Base-by-base conservation (phyloP, 1,139 yeast genomes). In the Magnusiomyces sp. region DNA sequence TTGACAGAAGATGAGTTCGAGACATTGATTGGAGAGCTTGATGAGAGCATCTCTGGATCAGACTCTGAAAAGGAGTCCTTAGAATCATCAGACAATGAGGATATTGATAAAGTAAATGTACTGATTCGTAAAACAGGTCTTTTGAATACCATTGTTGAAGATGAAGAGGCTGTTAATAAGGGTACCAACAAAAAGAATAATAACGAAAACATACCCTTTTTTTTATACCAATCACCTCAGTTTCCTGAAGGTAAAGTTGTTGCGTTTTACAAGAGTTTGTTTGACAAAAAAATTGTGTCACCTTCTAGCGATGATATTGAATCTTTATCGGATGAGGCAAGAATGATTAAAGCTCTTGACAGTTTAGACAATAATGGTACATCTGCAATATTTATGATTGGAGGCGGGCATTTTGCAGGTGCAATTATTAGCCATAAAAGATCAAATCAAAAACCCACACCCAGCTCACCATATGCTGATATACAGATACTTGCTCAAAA, bases 371-470 rank as follows among this genome's bases (percentile, higher is more conserved):
- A 46, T 14, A 47, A 48, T 13, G 61, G 63, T 40, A 74, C 50
- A 54, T 87, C 87, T 2, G 95, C 95, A 1, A 68, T 92, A 13
- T 77, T 92, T 56, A 88, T 94, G 96, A 78, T 92, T 51, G 97
- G 97, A 10, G 97, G 98, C 45, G 99, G 98, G 40, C 97, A 94
- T 68, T 94, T 92, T 71, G 95, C 97, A 0, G 98, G 95, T 11
- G 97, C 96, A 0, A 83, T 92, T 42, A 74, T 94, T 11, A 80
- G 89, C 1, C 97, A 90, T 62, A 71, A 71, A 43, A 81, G 80
- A 20, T 76, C 77, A 58, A 85, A 89, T 44, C 66, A 56, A 47
- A 42, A 36, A 31, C 60, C 66, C 7, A 71, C 60, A 53, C 62
- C 49, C 59, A 63, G 57, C 59, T 74, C 62, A 59, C 71, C 52